Evolutionary conservation across 352 stramenopile species (phyloP).

Genomic region (Phytophthora multivora): DNA sequence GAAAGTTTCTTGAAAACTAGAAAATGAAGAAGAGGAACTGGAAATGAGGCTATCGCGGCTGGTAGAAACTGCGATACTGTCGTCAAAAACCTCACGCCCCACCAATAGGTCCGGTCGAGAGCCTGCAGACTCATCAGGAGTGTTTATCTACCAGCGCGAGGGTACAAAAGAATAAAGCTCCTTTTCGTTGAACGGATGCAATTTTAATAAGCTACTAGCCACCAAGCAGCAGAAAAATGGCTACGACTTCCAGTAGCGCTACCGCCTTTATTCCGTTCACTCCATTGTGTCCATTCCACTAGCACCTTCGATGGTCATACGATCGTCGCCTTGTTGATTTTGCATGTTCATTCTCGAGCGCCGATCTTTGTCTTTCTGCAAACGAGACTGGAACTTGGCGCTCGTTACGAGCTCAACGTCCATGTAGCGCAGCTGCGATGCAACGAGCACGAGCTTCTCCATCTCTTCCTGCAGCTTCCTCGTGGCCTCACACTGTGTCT

Average conservation of each 20-base stretch:
- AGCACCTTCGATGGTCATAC: slow-evolving; percentile 36
- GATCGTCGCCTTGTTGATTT: slow-evolving; percentile 56
- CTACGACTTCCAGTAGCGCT: background rate
- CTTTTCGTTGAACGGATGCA: too few species aligned
- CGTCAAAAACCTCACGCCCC: too few species aligned
- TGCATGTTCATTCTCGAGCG: slow-evolving; percentile 51
- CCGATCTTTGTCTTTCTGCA: slow-evolving; percentile 82
- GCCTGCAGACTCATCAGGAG: too few species aligned
- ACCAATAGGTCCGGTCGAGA: too few species aligned
- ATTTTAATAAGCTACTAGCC: too few species aligned
- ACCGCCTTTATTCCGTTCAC: slow-evolving; percentile 23
- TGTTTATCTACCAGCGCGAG: too few species aligned
- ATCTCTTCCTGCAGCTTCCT: slow-evolving; percentile 69
- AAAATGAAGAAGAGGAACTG: too few species aligned
- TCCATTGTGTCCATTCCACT: slow-evolving; percentile 66
- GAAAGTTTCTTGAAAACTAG: background rate
- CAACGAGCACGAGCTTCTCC: slow-evolving; percentile 72
- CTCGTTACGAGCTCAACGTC: slow-evolving; percentile 85
- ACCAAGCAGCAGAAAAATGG: too few species aligned
- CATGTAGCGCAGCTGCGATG: slow-evolving; percentile 72
- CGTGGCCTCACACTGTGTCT: slow-evolving; percentile 54
- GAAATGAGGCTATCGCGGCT: too few species aligned
- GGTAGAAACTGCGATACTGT: too few species aligned
- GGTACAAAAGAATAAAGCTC: too few species aligned
- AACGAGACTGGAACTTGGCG: slow-evolving; percentile 73